Conservation (phyloP, 306 rosid species). For the Cucurbita argyrosperma region DNA sequence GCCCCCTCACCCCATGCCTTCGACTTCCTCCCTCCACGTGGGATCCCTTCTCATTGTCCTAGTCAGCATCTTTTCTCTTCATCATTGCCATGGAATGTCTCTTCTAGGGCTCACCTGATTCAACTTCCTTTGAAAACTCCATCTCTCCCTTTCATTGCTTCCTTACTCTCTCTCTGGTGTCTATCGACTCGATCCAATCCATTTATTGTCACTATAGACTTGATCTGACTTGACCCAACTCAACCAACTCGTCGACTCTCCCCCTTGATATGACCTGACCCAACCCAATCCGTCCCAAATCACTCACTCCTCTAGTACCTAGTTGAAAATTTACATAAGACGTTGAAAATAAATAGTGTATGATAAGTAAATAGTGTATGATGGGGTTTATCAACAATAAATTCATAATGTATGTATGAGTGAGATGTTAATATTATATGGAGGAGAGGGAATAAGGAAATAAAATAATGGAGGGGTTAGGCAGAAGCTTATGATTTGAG, state of each 20-base stretch:
- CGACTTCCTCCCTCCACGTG: constrained; percentile 6
- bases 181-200: not conserved
- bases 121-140: not conserved
- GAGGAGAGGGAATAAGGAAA: constrained; percentile 5
- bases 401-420: not conserved
- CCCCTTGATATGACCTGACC: too few species aligned
- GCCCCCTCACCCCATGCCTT: constrained; percentile 6
- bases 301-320: not conserved
- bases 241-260: not conserved
- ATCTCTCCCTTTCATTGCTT: not conserved
- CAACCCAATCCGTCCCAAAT: not conserved
- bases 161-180: not conserved
- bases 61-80: constrained; percentile 2
- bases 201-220: not conserved
- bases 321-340: not conserved
- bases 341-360: not conserved
- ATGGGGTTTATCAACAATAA: not conserved
- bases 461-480: constrained; percentile 5
- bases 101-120: constrained; percentile 1
- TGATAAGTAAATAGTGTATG: not conserved
- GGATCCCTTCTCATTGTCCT: constrained; percentile 2
- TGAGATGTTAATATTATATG: constrained; percentile 1
- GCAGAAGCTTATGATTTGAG: constrained; percentile 20
- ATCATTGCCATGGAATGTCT: not conserved
- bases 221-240: too few species aligned